Evolutionary conservation across 2,329 filamentous ascomycete genomes (phyloP).

Genomic region (Colletotrichum sp.): DNA sequence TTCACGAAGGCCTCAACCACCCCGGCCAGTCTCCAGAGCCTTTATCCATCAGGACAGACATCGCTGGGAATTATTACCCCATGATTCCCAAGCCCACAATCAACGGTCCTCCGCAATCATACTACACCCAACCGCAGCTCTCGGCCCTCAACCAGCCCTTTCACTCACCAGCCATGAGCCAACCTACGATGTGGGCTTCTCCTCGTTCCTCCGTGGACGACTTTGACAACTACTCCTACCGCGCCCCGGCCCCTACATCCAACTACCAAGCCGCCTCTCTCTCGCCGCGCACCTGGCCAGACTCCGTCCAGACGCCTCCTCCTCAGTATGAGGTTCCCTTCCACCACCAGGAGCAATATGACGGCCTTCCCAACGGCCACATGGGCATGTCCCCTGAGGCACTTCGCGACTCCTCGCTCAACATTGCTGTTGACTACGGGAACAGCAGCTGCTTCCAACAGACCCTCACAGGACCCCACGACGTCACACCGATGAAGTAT

Average conservation of each 20-base stretch:
- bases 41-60: background rate
- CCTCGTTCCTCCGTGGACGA: constrained; percentile 41
- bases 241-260: constrained; percentile 31
- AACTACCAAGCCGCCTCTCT: constrained; percentile 31
- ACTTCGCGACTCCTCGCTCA: background rate
- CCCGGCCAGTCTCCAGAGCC: background rate
- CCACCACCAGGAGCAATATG: constrained; percentile 3
- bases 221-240: constrained; percentile 40
- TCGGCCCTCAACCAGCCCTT: constrained; percentile 1
- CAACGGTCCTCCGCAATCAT: constrained; percentile 5
- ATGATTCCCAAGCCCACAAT: background rate
- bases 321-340: constrained; percentile 7
- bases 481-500: background rate
- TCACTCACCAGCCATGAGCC: constrained; percentile 5
- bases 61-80: constrained; percentile 1
- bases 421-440: constrained; percentile 4
- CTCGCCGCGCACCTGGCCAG: constrained; percentile 39
- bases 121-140: constrained; percentile 22
- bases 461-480: background rate
- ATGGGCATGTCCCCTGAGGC: constrained; percentile 1
- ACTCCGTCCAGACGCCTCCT: background rate
- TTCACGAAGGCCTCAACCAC: background rate
- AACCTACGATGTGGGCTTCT: constrained; percentile 33
- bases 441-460: background rate
- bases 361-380: background rate